phyloP scores from a whole-genome alignment of 768 basidiomycete genomes.

The Leucocoprinus sp. region DNA sequence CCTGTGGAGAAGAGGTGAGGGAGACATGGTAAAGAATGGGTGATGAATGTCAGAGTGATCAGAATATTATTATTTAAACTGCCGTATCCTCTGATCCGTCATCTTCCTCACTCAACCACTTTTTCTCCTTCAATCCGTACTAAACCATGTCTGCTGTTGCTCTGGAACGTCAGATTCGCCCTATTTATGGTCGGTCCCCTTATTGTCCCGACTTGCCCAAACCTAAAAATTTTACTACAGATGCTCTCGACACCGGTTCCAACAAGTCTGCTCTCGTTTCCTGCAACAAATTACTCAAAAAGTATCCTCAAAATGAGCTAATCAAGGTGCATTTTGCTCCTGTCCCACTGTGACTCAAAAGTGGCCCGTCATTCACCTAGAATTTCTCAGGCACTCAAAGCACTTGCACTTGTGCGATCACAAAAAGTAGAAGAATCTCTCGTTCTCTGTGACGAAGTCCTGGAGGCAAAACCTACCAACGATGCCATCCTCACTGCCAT shows the following conservation, averaged over 20 bases:
- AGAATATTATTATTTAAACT: slow-evolving; percentile 9
- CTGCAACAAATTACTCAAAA: slow-evolving; percentile 85
- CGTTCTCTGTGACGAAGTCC: slow-evolving; percentile 70
- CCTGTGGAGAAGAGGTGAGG: slow-evolving; percentile 20
- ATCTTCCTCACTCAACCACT: slow-evolving; percentile 4
- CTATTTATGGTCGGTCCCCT: slow-evolving; percentile 63
- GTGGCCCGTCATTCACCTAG: slow-evolving; percentile 11
- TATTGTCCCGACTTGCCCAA: neutral
- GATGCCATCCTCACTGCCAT: slow-evolving; percentile 71
- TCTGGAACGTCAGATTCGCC: slow-evolving; percentile 76
- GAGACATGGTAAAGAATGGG: slow-evolving; percentile 5
- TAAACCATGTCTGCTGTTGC: slow-evolving; percentile 41
- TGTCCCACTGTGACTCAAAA: slow-evolving; percentile 10
- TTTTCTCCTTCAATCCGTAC: slow-evolving; percentile 1
- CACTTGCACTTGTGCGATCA: slow-evolving; percentile 73
- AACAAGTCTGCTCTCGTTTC: slow-evolving; percentile 81
- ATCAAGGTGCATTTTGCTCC: slow-evolving; percentile 43
- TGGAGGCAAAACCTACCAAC: slow-evolving; percentile 63
- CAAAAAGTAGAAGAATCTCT: slow-evolving; percentile 85
- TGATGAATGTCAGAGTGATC: slow-evolving; percentile 9
- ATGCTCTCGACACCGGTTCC: slow-evolving; percentile 79
- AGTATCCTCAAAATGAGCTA: slow-evolving; percentile 66
- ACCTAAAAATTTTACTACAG: slow-evolving; percentile 28
- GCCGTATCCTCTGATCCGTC: slow-evolving; percentile 11
- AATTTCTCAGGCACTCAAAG: slow-evolving; percentile 61